phyloP scores from a whole-genome alignment of 352 stramenopile genomes.

The Stramenopiles sp. region DNA sequence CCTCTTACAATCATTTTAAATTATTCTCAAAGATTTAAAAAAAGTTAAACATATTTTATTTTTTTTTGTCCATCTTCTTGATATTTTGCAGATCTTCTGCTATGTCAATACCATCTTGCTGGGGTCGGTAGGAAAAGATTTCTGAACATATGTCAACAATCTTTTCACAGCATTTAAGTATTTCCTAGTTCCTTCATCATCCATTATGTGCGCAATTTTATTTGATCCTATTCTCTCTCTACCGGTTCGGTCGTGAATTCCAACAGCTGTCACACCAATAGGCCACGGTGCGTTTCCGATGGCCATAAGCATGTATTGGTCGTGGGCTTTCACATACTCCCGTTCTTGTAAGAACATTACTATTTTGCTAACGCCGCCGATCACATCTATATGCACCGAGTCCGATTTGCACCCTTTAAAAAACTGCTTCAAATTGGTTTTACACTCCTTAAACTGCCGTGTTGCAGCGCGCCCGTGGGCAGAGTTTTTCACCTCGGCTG shows the following conservation, averaged over 20 bases:
- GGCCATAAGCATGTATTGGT: constrained; percentile 89
- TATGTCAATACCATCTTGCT: constrained; percentile 65
- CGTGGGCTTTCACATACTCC: constrained; percentile 81
- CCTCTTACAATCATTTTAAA: too few relatives aligned
- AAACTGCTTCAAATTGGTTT: constrained; percentile 91
- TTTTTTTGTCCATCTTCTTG: too few relatives aligned
- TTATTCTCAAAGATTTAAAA: too few relatives aligned
- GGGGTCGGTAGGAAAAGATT: constrained; percentile 45
- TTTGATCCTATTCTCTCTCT: constrained; percentile 83
- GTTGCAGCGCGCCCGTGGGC: constrained; percentile 37
- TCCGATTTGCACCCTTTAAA: constrained; percentile 87
- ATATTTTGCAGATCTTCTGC: too few relatives aligned
- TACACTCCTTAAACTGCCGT: constrained; percentile 69
- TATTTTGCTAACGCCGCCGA: constrained; percentile 69
- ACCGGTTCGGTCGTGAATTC: constrained; percentile 86
- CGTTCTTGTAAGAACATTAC: constrained; percentile 72
- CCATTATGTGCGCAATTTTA: constrained; percentile 99
- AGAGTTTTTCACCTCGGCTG: constrained; percentile 63
- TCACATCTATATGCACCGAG: constrained; percentile 58
- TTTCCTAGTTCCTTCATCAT: constrained; percentile 93
- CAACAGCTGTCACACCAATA: constrained; percentile 96
- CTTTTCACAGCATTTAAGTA: constrained; percentile 95
- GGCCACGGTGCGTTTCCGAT: constrained; percentile 95
- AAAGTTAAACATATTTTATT: too few relatives aligned
- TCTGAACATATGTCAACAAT: constrained; percentile 88